phyloP scores from a whole-genome alignment of 768 basidiomycete genomes.

The Imleria badia region DNA sequence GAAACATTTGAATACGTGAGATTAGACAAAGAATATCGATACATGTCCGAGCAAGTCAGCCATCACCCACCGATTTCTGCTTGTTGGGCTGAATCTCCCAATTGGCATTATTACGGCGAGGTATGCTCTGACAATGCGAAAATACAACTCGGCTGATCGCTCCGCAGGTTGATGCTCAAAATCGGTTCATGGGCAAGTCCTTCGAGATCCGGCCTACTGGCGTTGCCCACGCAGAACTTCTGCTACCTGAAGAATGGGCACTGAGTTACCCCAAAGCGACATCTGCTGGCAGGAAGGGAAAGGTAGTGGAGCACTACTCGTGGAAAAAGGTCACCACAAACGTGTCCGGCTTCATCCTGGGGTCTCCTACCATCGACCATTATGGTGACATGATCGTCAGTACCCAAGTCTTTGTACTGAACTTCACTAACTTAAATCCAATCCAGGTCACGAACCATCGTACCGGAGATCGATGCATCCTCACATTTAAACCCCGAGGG shows the following conservation, averaged over 20 bases:
- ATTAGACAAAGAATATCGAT: conserved; percentile 85
- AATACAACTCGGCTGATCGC: background rate
- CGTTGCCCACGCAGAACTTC: conserved; percentile 84
- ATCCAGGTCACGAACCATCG: conserved; percentile 79
- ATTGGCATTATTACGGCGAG: conserved; percentile 91
- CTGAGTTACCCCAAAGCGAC: conserved; percentile 60
- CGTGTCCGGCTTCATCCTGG: conserved; percentile 91
- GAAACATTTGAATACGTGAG: conserved; percentile 96
- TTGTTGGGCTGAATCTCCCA: conserved; percentile 89
- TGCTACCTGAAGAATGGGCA: conserved; percentile 67
- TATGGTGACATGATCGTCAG: conserved; percentile 92
- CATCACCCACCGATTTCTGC: conserved; percentile 97
- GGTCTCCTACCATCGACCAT: conserved; percentile 84
- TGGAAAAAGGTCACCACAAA: conserved; percentile 96
- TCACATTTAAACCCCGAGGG: conserved; percentile 95
- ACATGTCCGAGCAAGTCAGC: conserved; percentile 94
- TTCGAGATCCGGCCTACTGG: conserved; percentile 97
- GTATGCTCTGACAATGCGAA: conserved; percentile 32
- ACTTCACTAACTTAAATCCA: conserved; percentile 1
- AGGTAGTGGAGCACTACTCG: conserved; percentile 85
- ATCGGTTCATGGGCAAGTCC: conserved; percentile 94
- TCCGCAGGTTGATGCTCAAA: conserved; percentile 87
- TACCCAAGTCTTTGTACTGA: conserved; percentile 15
- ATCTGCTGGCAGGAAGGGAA: conserved; percentile 41
- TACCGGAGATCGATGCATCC: conserved; percentile 79